Evolutionary conservation across 345 rosid genomes (phyloP).

Genomic region (Microthlaspi erraticum): DNA sequence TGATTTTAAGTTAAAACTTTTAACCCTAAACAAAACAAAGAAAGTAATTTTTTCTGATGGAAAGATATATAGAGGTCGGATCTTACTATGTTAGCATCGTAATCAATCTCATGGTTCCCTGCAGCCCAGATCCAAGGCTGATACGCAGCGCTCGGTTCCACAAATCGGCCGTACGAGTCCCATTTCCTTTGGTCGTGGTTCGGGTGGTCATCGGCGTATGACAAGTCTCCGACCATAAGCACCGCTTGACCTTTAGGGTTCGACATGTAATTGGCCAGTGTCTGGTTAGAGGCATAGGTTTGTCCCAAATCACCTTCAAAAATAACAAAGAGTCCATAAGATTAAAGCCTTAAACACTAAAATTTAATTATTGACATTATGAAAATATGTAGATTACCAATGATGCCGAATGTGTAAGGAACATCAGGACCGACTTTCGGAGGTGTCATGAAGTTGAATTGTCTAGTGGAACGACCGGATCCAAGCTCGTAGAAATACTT

Average conservation of each 20-base stretch:
- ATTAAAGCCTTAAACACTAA: slow-evolving; percentile 3
- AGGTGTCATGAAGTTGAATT: slow-evolving; percentile 61
- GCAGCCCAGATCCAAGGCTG: slow-evolving; percentile 60
- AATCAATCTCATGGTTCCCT: slow-evolving; percentile 59
- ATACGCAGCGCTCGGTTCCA: slow-evolving; percentile 51
- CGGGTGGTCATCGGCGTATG: slow-evolving; percentile 54
- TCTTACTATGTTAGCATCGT: slow-evolving; percentile 46
- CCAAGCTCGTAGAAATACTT: slow-evolving; percentile 64
- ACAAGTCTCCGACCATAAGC: slow-evolving; percentile 57
- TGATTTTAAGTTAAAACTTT: too few relatives aligned
- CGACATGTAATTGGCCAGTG: slow-evolving; percentile 51
- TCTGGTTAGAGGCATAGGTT: slow-evolving; percentile 53
- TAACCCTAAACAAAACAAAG: neutral
- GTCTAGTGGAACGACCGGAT: slow-evolving; percentile 48
- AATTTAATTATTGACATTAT: neutral
- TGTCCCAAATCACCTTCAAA: slow-evolving; percentile 58
- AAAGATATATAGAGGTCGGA: neutral
- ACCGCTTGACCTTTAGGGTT: slow-evolving; percentile 59
- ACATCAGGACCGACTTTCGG: slow-evolving; percentile 69
- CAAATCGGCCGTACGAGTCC: slow-evolving; percentile 58
- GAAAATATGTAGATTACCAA: slow-evolving; percentile 56
- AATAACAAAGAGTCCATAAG: neutral
- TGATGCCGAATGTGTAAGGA: slow-evolving; percentile 69
- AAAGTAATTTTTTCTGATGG: neutral
- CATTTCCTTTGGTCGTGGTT: slow-evolving; percentile 52